A percentile compares a stretch with the other conserved stretches of the same genome.
Conservation (phyloP, 306 rosid species). For the Macrotyloma uniflorum region DNA sequence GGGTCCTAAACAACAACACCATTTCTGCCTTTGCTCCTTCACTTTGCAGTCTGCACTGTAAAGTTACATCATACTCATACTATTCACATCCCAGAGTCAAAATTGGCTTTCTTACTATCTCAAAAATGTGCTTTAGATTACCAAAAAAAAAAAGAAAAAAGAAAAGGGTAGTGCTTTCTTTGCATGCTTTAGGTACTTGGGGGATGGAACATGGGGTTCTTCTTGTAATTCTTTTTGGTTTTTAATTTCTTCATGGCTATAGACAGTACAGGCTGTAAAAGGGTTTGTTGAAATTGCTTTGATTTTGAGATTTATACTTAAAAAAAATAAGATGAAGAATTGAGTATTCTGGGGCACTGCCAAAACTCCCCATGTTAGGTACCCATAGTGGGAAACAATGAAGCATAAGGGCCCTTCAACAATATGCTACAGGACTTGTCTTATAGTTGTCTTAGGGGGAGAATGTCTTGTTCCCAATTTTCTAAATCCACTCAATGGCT, state of each 20-base stretch:
- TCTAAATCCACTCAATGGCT: constrained; percentile 12
- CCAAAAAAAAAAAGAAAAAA: neutral
- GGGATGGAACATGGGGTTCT: constrained; percentile 28
- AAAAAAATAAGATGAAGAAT: constrained; percentile 26
- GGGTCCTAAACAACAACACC: neutral
- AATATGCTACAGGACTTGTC: constrained; percentile 56
- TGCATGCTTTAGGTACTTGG: constrained; percentile 33
- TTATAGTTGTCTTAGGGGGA: constrained; percentile 55
- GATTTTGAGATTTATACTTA: constrained; percentile 37
- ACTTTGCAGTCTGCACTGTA: constrained; percentile 48
- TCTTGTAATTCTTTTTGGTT: constrained; percentile 31
- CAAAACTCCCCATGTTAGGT: constrained; percentile 56
- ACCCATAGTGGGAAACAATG: constrained; percentile 71
- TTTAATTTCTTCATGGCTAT: constrained; percentile 20
- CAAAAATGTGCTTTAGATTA: constrained; percentile 50
- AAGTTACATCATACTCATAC: constrained; percentile 46
- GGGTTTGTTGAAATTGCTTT: constrained; percentile 50
- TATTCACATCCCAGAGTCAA: constrained; percentile 60
- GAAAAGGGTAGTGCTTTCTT: constrained; percentile 31
- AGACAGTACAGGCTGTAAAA: constrained; percentile 62
- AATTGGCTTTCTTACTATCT: constrained; percentile 54
- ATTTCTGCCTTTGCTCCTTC: constrained; percentile 7
- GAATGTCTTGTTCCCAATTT: constrained; percentile 46
- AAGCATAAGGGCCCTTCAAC: constrained; percentile 60
- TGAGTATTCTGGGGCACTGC: constrained; percentile 40